Percentiles rank a stretch among this genome's conserved stretches.
phyloP scores from a whole-genome alignment of 129 eudicot species.

The Apium graveolens region DNA sequence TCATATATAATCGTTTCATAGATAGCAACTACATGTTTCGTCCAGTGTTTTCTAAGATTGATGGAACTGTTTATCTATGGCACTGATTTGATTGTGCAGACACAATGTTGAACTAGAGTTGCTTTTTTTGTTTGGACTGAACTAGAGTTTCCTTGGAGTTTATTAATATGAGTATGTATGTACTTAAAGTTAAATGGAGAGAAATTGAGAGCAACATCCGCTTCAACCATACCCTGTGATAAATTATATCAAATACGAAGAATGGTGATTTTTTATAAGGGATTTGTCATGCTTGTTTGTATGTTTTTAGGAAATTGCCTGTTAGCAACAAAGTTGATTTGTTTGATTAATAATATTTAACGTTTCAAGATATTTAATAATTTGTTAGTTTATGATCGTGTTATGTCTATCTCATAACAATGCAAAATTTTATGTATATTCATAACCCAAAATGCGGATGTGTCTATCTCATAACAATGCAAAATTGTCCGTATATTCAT shows the following conservation, averaged over 20 bases:
- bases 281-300: too few relatives aligned
- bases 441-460: too few relatives aligned
- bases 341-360: too few relatives aligned
- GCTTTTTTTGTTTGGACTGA: not conserved
- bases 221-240: not conserved
- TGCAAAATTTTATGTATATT: too few relatives aligned
- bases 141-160: not conserved
- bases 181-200: not conserved
- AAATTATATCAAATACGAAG: not conserved
- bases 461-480: too few relatives aligned
- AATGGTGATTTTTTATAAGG: not conserved
- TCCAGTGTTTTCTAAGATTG: not conserved
- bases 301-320: too few relatives aligned
- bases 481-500: too few relatives aligned
- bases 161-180: not conserved
- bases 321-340: too few relatives aligned
- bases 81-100: not conserved
- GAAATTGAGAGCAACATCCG: not conserved
- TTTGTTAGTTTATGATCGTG: too few relatives aligned
- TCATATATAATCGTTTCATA: not conserved
- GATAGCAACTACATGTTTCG: not conserved
- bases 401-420: too few relatives aligned
- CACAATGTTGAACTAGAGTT: not conserved
- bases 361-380: too few relatives aligned
- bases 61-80: not conserved